These are phyloP conservation scores for Rhexocercosporidium sp. DNA, from an alignment of 2,329 filamentous ascomycete genomes.

Conservation along the genomic window DNA sequence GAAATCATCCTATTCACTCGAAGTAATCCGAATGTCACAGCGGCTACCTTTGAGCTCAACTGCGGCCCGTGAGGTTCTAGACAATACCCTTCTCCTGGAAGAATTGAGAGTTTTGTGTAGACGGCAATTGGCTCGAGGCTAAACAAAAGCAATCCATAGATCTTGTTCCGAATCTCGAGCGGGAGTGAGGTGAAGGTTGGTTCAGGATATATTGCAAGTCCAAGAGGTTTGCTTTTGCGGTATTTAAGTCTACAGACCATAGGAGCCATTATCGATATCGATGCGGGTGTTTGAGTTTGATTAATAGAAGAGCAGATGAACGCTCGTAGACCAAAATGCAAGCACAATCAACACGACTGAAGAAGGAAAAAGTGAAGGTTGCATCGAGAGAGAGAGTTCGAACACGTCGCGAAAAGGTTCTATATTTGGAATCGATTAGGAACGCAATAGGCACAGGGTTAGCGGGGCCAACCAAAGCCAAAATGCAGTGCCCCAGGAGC, in stretches of 20 bases:
- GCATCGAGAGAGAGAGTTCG: no score
- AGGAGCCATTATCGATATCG: conserved; percentile 14
- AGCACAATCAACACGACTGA: no score
- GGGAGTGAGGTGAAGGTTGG: conserved; percentile 23
- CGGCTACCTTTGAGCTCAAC: background rate
- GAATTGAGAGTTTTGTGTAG: background rate
- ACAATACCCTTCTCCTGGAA: background rate
- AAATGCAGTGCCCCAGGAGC: no score
- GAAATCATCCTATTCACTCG: conserved; percentile 19
- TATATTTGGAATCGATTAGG: no score
- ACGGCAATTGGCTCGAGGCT: conserved; percentile 14
- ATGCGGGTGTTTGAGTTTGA: conserved; percentile 11
- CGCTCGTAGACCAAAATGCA: background rate
- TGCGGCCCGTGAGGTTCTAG: background rate
- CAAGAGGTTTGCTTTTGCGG: conserved; percentile 23
- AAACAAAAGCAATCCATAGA: conserved; percentile 18
- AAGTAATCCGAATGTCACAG: conserved; percentile 22
- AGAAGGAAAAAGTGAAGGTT: no score
- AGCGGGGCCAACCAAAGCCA: no score
- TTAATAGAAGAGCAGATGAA: conserved; percentile 6
- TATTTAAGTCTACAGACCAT: conserved; percentile 21
- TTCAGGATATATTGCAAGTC: conserved; percentile 13
- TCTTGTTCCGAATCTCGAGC: conserved; percentile 21
- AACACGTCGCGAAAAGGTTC: no score
- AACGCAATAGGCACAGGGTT: no score